phyloP scores from a whole-genome alignment of 179 eudicot species.

The Spergularia azorica region DNA sequence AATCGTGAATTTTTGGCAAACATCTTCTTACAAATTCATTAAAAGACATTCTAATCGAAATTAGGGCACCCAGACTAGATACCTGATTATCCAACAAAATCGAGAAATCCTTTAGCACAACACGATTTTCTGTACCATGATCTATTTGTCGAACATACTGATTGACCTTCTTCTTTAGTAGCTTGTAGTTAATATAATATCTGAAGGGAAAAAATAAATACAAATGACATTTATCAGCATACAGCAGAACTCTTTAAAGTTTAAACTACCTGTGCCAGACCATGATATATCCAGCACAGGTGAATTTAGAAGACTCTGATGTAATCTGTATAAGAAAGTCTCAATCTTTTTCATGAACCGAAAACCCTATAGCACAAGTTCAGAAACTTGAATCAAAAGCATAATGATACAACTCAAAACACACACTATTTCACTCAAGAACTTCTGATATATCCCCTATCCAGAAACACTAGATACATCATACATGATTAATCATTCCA shows the following conservation, averaged over 20 bases:
- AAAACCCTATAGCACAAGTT: too few relatives aligned
- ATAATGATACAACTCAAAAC: too few relatives aligned
- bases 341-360: too few relatives aligned
- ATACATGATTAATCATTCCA: background rate
- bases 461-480: background rate
- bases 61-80: background rate
- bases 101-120: slow-evolving; percentile 62
- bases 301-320: too few relatives aligned
- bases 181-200: slow-evolving; percentile 69
- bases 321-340: too few relatives aligned
- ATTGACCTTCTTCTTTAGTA: slow-evolving; percentile 69
- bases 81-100: slow-evolving; percentile 67
- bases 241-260: background rate
- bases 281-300: background rate
- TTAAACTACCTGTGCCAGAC: background rate
- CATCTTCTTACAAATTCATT: too few relatives aligned
- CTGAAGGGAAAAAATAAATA: slow-evolving; percentile 29
- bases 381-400: too few relatives aligned
- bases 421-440: background rate
- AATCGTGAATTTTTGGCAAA: too few relatives aligned
- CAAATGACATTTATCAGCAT: slow-evolving; percentile 6
- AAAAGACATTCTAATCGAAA: too few relatives aligned
- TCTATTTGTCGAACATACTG: slow-evolving; percentile 58
- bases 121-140: slow-evolving; percentile 38
- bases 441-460: too few relatives aligned